Evolutionary conservation across 75 land plant species (phyloP), one percentile per base, ranked within the genome.

Genomic region (Pinus taeda): DNA sequence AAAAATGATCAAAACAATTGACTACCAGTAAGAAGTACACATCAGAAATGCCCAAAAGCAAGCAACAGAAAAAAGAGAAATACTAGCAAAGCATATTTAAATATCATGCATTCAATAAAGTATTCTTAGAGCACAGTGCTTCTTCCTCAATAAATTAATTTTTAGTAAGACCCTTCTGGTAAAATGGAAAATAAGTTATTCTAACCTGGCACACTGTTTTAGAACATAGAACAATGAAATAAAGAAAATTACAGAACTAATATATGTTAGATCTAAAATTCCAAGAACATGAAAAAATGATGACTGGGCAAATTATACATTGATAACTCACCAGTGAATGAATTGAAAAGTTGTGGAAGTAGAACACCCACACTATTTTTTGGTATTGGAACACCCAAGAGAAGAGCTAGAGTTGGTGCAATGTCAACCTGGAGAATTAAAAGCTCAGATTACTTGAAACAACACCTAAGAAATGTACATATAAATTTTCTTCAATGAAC

Each of bases 381-480:
- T 39, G 98, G 98, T 75, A 95, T 93, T 57, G 98, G 98, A 24
- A 93, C 88, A 74, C 98, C 98, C 75, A 93, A 81, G 45, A 89
- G 86, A 76, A 95, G 84, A 82, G 98, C 92, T 59, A 95, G 78
- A 45, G 98, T 95, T 63, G 98, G 91, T 57, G 88, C 91, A 72
- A 95, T 83, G 75, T 95, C 96, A 61, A 95, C 98, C 97, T 94
- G 72, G 21, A 76, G 30, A 59, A 74, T 15, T 15, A 76, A 26
- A 59, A 24, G 15, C 53, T 55, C 20, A 71, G 20, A 11, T 71
- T 24, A 71, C 20, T 14, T 71, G 64, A n/a, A n/a, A 24, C 64
- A 62, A 62, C 12, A 24, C 24, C 20, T n/a, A 62, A 7, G 64
- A 9, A 62, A n/a, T 62, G 24, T 49, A 49, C 11, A 11, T 49